Evolutionary conservation across 176 grass and related monocot species (phyloP).

Genomic region (Zea mays): DNA sequence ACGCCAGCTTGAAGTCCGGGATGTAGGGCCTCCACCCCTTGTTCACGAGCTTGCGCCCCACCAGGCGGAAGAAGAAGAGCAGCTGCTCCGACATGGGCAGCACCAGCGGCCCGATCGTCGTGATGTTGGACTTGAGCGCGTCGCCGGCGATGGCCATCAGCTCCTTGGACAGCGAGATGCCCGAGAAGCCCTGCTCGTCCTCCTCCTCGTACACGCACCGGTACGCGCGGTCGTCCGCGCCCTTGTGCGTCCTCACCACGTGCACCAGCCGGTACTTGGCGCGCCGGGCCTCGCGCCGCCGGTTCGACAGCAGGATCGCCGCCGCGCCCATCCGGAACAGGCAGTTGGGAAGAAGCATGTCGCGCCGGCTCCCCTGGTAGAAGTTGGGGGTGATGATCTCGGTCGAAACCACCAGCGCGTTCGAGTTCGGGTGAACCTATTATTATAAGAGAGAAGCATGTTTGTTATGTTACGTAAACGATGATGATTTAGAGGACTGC

Average conservation of each 20-base stretch:
- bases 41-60: constrained; percentile 74
- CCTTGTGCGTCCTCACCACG: constrained; percentile 88
- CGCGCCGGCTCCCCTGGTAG: constrained; percentile 59
- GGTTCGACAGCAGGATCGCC: constrained; percentile 82
- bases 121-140: constrained; percentile 94
- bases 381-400: constrained; percentile 97
- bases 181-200: constrained; percentile 69
- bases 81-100: constrained; percentile 93
- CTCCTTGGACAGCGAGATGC: constrained; percentile 87
- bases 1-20: constrained; percentile 87
- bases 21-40: constrained; percentile 76
- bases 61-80: constrained; percentile 86
- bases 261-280: constrained; percentile 87
- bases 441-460: no score
- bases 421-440: constrained; percentile 75
- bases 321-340: constrained; percentile 91
- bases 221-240: constrained; percentile 77
- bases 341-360: constrained; percentile 92
- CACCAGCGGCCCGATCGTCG: constrained; percentile 83
- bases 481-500: no score
- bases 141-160: constrained; percentile 95
- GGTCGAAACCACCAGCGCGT: constrained; percentile 80
- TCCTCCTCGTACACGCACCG: constrained; percentile 89
- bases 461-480: no score
- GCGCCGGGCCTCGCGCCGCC: constrained; percentile 56